These are phyloP conservation scores for Xylaria sp. DNA, from an alignment of 2,329 filamentous ascomycete species.

Conservation along the genomic window DNA sequence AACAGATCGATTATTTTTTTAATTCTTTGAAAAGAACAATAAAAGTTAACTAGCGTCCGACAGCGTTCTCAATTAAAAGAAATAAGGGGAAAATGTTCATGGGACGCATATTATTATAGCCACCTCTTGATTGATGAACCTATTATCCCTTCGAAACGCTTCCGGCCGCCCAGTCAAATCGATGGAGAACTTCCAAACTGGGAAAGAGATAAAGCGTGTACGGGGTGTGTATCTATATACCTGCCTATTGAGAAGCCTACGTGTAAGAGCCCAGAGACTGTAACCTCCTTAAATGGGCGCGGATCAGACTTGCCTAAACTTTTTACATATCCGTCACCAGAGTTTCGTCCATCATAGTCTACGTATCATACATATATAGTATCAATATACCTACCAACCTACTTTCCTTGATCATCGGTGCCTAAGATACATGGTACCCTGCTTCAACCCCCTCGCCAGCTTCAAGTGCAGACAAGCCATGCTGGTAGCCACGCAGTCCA, in stretches of 20 bases:
- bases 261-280: not conserved
- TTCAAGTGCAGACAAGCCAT: not conserved
- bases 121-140: not conserved
- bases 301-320: constrained; percentile 22
- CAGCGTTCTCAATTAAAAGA: not conserved
- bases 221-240: too few species aligned
- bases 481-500: constrained; percentile 4
- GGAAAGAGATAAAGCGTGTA: not conserved
- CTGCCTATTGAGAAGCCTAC: not conserved
- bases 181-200: not conserved
- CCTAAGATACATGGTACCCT: not conserved
- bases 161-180: constrained; percentile 9
- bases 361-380: not conserved
- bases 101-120: not conserved
- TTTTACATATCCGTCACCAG: constrained; percentile 7
- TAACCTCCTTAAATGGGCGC: not conserved
- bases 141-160: constrained; percentile 16
- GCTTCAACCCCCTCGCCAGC: not conserved
- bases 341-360: constrained; percentile 19
- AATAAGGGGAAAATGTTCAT: not conserved
- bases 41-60: too few species aligned
- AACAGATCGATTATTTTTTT: not conserved
- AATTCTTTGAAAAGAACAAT: too few species aligned
- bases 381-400: not conserved
- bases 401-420: not conserved